Conservation (phyloP, 2,329 filamentous ascomycete species). For the Claviceps sp. region DNA sequence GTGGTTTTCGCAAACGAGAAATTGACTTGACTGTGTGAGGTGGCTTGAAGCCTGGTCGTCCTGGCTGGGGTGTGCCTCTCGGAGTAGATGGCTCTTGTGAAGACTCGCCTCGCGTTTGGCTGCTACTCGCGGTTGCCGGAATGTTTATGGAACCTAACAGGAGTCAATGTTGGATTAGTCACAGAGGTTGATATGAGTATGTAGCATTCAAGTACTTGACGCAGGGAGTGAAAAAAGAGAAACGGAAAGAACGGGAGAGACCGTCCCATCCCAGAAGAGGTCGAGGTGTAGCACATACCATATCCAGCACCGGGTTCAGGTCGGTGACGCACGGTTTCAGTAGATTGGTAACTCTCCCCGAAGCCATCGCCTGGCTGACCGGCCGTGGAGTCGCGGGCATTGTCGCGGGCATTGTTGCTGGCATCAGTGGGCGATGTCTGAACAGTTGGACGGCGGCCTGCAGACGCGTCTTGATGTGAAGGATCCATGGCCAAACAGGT, state of each 20-base stretch:
- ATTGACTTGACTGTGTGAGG: slow-evolving; percentile 34
- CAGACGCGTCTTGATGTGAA: slow-evolving; percentile 19
- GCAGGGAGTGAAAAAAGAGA: background rate
- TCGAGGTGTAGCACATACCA: slow-evolving; percentile 26
- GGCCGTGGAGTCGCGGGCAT: slow-evolving; percentile 22
- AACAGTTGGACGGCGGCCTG: slow-evolving; percentile 23
- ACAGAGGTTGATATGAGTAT: background rate
- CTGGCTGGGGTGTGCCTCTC: slow-evolving; percentile 17
- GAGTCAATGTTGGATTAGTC: background rate
- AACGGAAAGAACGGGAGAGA: background rate
- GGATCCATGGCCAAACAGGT: slow-evolving; percentile 28
- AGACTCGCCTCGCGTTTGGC: slow-evolving; percentile 22
- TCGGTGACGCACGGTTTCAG: slow-evolving; percentile 45
- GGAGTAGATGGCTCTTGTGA: slow-evolving; percentile 21
- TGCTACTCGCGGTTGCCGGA: slow-evolving; percentile 13
- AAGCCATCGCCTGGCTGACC: slow-evolving; percentile 28
- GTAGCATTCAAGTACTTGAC: background rate
- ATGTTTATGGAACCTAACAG: slow-evolving; percentile 9
- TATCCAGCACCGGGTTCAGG: slow-evolving; percentile 34
- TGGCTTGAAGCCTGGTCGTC: slow-evolving; percentile 27
- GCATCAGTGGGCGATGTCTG: slow-evolving; percentile 37
- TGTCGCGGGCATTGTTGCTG: slow-evolving; percentile 26
- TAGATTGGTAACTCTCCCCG: slow-evolving; percentile 43
- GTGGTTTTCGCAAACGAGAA: slow-evolving; percentile 53
- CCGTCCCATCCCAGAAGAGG: background rate